A percentile compares a stretch with the other conserved stretches of the same genome.
These are phyloP conservation scores for Alisma plantagoaquatica DNA, from an alignment of 106 monocot species.

Conservation along the genomic window DNA sequence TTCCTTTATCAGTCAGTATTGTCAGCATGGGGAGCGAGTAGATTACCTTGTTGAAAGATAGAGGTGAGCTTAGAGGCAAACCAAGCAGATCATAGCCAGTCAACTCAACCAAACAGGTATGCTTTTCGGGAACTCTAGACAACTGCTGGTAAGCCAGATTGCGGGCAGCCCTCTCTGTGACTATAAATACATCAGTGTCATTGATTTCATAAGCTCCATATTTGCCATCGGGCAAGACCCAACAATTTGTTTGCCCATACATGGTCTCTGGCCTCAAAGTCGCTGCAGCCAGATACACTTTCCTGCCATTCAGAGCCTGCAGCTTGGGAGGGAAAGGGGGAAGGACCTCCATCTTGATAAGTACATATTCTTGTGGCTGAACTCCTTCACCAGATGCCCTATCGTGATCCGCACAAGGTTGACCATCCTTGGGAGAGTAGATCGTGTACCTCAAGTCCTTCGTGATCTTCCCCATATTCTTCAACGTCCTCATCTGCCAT, in stretches of 20 bases:
- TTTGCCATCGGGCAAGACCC: slow-evolving; percentile 86
- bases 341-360: slow-evolving; percentile 81
- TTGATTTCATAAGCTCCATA: slow-evolving; percentile 96
- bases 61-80: slow-evolving; percentile 58
- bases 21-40: slow-evolving; percentile 93
- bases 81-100: slow-evolving; percentile 80
- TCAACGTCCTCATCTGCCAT: slow-evolving; percentile 85
- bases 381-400: slow-evolving; percentile 87
- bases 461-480: slow-evolving; percentile 65
- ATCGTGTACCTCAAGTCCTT: slow-evolving; percentile 81
- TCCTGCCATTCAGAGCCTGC: slow-evolving; percentile 64
- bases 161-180: slow-evolving; percentile 66
- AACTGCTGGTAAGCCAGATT: slow-evolving; percentile 80
- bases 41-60: slow-evolving; percentile 65
- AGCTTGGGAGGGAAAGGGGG: slow-evolving; percentile 69
- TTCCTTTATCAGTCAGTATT: slow-evolving; percentile 91
- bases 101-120: slow-evolving; percentile 64
- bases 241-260: slow-evolving; percentile 95
- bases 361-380: slow-evolving; percentile 77
- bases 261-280: slow-evolving; percentile 94
- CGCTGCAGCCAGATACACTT: slow-evolving; percentile 72
- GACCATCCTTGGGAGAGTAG: slow-evolving; percentile 83
- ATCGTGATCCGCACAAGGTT: slow-evolving; percentile 97
- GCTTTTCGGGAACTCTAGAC: slow-evolving; percentile 59
- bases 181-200: slow-evolving; percentile 73